Percentiles rank a stretch among this genome's conserved stretches.
phyloP scores from a whole-genome alignment of 2,329 filamentous ascomycete genomes.

The Hypoxylon sp. region DNA sequence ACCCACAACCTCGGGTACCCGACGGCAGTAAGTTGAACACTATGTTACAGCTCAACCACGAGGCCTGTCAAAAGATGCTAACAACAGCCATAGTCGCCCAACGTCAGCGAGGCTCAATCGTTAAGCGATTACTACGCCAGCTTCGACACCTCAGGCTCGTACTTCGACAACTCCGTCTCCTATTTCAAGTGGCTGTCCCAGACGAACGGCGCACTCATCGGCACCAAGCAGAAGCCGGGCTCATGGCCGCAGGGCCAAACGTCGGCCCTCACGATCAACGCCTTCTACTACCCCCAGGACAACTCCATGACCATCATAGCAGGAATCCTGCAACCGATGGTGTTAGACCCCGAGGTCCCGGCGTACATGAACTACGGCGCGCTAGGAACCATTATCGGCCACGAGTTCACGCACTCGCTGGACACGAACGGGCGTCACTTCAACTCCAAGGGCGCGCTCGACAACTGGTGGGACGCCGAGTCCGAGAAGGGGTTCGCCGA shows the following conservation, averaged over 20 bases:
- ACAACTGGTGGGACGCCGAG: conserved; percentile 25
- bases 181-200: conserved; percentile 11
- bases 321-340: conserved; percentile 12
- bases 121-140: conserved; percentile 18
- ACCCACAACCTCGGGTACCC: conserved; percentile 29
- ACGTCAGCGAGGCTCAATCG: conserved; percentile 18
- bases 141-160: conserved; percentile 17
- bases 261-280: conserved; percentile 25
- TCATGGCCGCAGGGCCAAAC: not conserved
- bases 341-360: conserved; percentile 21
- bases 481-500: conserved; percentile 15
- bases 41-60: not conserved
- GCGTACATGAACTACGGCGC: conserved; percentile 32
- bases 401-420: conserved; percentile 33
- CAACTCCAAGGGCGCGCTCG: conserved; percentile 9
- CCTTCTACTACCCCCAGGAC: conserved; percentile 20
- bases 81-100: conserved; percentile 10
- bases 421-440: conserved; percentile 15
- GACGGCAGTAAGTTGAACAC: conserved; percentile 12
- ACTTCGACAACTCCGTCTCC: conserved; percentile 20
- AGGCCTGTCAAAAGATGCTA: not conserved
- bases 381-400: conserved; percentile 22
- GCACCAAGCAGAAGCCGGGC: not conserved
- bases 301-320: conserved; percentile 26
- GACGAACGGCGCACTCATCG: not conserved